These are phyloP conservation scores for Penicillium sclerotigenum DNA, from an alignment of 2,329 filamentous ascomycete genomes.

Conservation along the genomic window DNA sequence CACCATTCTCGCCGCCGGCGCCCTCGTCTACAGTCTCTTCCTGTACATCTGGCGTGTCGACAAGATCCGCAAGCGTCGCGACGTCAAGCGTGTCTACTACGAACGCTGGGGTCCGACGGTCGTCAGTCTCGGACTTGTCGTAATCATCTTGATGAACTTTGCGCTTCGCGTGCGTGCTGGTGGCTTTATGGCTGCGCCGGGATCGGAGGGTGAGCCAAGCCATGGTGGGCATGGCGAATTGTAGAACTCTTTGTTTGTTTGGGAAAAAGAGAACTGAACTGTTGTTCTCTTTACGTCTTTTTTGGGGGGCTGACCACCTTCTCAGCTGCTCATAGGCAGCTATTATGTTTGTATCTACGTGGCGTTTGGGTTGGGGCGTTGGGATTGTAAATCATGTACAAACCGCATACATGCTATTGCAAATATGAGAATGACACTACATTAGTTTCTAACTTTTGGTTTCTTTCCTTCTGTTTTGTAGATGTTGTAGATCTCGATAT, in stretches of 20 bases:
- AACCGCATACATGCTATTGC: conserved; percentile 6
- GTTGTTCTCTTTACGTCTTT: background rate
- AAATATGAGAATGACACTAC: conserved; percentile 5
- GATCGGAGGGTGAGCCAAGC: conserved; percentile 3
- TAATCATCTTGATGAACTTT: conserved; percentile 76
- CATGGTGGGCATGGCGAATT: conserved; percentile 17
- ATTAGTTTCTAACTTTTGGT: background rate
- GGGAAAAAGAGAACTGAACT: background rate
- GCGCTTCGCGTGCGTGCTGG: conserved; percentile 65
- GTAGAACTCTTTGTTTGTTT: conserved; percentile 10
- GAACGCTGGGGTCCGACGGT: conserved; percentile 80
- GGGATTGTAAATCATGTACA: conserved; percentile 7
- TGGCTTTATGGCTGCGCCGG: conserved; percentile 25
- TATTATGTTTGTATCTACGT: conserved; percentile 2
- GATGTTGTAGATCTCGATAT: background rate
- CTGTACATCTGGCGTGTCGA: conserved; percentile 86
- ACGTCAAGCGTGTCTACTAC: conserved; percentile 75
- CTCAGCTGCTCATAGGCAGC: background rate
- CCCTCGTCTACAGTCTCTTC: conserved; percentile 76
- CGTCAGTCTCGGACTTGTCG: conserved; percentile 70
- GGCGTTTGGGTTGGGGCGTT: conserved; percentile 1
- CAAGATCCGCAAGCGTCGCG: conserved; percentile 76
- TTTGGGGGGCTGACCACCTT: background rate
- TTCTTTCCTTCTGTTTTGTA: background rate
- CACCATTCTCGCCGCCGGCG: conserved; percentile 72